Percentiles rank a stretch among this genome's conserved stretches.
Conservation (phyloP, 2,329 filamentous ascomycete genomes). For the Venturia pyrina region DNA sequence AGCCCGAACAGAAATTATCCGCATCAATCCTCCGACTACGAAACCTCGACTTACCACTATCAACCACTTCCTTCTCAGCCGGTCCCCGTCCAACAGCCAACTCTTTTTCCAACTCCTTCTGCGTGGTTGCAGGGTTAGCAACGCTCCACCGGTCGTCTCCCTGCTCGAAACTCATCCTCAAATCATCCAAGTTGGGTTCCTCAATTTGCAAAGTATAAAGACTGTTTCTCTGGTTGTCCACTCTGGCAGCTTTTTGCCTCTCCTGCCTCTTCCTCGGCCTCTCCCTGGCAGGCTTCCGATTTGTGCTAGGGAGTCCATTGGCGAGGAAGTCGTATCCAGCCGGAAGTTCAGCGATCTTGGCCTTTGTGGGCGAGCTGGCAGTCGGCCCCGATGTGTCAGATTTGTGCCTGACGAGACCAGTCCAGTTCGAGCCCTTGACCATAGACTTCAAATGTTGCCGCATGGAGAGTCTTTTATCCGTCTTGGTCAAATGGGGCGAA, state of each 20-base stretch:
- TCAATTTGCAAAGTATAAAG: constrained; percentile 8
- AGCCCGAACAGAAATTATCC: background rate
- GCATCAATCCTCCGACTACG: background rate
- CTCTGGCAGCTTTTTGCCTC: background rate
- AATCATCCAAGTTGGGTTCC: constrained; percentile 5
- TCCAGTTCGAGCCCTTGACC: background rate
- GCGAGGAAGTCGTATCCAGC: background rate
- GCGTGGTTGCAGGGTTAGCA: background rate
- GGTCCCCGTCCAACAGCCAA: background rate
- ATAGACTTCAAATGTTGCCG: background rate
- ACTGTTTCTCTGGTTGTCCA: constrained; percentile 1
- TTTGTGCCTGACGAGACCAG: background rate
- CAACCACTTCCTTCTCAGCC: constrained; percentile 2
- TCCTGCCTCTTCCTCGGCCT: background rate
- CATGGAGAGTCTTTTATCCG: background rate
- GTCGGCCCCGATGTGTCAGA: background rate
- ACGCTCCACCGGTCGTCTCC: constrained; percentile 8
- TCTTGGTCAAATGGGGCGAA: background rate
- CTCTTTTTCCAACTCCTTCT: background rate
- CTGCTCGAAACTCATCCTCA: constrained; percentile 9
- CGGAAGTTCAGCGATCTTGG: background rate
- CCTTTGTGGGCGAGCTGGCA: background rate
- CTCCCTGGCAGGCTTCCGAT: background rate
- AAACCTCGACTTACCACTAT: background rate
- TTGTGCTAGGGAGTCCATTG: background rate